These are phyloP conservation scores for Trypanosoma platydactyli DNA, from an alignment of 208 protist species.

Conservation along the genomic window DNA sequence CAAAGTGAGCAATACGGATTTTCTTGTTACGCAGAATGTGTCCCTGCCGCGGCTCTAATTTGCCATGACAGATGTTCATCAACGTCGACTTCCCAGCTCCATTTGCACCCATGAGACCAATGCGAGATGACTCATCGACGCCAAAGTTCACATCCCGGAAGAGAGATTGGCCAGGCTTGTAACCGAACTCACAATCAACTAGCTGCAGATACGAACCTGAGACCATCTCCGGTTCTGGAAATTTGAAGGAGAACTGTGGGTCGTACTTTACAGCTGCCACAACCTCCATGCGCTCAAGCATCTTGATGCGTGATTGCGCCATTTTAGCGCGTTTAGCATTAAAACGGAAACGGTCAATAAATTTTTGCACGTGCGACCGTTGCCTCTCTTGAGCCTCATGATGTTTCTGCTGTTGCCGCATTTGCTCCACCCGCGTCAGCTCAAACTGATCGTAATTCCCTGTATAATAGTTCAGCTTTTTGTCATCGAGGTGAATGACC, in stretches of 20 bases:
- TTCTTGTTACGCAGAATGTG: conserved; percentile 86
- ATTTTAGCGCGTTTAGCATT: conserved; percentile 90
- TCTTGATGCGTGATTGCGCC: conserved; percentile 95
- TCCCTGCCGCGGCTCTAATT: conserved; percentile 79
- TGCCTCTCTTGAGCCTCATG: conserved; percentile 90
- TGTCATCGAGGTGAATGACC: conserved; percentile 90
- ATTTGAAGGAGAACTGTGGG: conserved; percentile 89
- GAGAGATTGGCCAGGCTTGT: conserved; percentile 77
- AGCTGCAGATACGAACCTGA: conserved; percentile 83
- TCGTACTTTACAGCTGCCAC: conserved; percentile 88
- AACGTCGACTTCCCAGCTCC: conserved; percentile 95
- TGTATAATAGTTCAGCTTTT: conserved; percentile 89
- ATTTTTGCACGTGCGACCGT: conserved; percentile 91
- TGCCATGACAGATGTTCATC: conserved; percentile 90
- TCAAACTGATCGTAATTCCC: conserved; percentile 96
- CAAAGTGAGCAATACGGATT: conserved; percentile 88
- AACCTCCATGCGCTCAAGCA: conserved; percentile 89
- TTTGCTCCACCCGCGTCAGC: conserved; percentile 82
- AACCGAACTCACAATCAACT: conserved; percentile 93
- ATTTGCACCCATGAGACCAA: conserved; percentile 92
- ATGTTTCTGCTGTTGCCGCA: conserved; percentile 88
- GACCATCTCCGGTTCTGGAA: conserved; percentile 85
- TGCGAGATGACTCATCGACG: conserved; percentile 83
- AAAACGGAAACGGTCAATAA: conserved; percentile 94
- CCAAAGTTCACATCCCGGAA: conserved; percentile 94